Conservation (phyloP, 1,284 basidiomycete species). For the Puccinia coronata region DNA sequence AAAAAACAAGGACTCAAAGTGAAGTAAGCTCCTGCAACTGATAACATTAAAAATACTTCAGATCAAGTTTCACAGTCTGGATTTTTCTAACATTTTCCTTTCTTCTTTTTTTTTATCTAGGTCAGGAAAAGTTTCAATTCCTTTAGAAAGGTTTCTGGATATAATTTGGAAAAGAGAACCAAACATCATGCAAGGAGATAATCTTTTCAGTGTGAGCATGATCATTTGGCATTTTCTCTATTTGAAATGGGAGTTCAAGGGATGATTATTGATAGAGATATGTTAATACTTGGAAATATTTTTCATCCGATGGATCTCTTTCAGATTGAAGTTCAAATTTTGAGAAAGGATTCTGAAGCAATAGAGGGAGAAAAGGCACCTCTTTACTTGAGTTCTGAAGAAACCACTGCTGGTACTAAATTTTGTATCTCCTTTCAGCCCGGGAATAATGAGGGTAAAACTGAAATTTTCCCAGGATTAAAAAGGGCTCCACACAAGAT, state of each 20-base stretch:
- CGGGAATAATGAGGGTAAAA: neutral
- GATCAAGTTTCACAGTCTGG: too few species aligned
- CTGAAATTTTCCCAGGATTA: neutral
- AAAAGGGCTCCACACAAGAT: neutral
- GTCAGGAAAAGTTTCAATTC: too few species aligned
- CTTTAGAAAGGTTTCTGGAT: too few species aligned
- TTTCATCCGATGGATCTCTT: neutral
- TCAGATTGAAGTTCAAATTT: neutral
- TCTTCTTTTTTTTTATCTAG: too few species aligned
- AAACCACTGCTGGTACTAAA: neutral
- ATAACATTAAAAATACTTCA: too few species aligned
- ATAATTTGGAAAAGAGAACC: too few species aligned
- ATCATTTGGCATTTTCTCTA: neutral
- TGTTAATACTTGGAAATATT: neutral
- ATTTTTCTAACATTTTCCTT: too few species aligned
- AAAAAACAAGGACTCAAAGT: too few species aligned
- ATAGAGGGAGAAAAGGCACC: neutral
- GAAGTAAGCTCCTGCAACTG: too few species aligned
- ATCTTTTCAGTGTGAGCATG: neutral
- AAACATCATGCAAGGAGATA: too few species aligned
- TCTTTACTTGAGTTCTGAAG: neutral
- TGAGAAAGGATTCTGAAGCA: neutral
- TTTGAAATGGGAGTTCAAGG: neutral
- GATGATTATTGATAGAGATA: neutral
- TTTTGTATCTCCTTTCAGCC: neutral